Evolutionary conservation across 2,329 filamentous ascomycete species (phyloP).

Genomic region (Penicillium capsulatum): DNA sequence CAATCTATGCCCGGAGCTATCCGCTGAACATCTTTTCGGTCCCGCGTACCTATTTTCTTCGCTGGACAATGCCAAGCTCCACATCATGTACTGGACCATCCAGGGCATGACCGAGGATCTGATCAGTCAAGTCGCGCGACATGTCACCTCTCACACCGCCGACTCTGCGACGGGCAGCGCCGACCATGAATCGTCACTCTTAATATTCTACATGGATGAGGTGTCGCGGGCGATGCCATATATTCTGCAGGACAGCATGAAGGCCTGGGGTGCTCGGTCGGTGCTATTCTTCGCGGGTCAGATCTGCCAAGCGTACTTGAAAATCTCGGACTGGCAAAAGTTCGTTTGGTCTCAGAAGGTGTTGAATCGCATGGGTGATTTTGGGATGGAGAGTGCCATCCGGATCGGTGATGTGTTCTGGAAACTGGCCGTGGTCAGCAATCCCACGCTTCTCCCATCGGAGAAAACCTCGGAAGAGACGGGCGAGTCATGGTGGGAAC

Average conservation of each 20-base stretch:
- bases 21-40: conserved; percentile 1
- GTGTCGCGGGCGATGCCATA: neutral
- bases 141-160: neutral
- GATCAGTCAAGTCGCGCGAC: neutral
- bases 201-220: neutral
- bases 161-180: neutral
- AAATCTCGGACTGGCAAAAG: neutral
- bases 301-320: conserved; percentile 1
- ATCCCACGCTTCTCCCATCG: neutral
- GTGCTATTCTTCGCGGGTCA: neutral
- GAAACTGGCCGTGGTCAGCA: neutral
- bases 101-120: neutral
- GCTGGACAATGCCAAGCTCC: conserved; percentile 3
- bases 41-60: conserved; percentile 1
- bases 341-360: conserved; percentile 2
- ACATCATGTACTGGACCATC: conserved; percentile 1
- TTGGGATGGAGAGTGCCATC: neutral
- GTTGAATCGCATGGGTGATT: neutral
- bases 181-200: neutral
- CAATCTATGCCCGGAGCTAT: neutral
- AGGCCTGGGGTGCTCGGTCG: neutral
- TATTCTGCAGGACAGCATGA: neutral
- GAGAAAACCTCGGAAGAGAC: neutral
- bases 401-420: neutral
- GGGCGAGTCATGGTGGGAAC: neutral